Evolutionary conservation across 2,329 filamentous ascomycete genomes (phyloP), one percentile per base, ranked within the genome.

Genomic region (Microcyclosporella mali): DNA sequence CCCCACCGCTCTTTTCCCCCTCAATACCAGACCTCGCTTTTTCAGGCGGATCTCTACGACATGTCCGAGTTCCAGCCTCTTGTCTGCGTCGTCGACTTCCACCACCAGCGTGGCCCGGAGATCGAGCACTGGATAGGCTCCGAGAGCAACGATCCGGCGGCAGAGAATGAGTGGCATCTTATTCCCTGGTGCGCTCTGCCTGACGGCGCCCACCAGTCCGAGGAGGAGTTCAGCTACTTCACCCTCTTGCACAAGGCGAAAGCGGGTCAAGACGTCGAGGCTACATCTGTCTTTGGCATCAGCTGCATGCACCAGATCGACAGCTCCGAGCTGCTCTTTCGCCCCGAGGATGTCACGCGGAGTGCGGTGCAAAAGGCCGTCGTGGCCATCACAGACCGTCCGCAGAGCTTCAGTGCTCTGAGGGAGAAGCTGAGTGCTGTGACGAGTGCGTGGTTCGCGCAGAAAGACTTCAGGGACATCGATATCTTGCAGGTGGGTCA

Each of bases 141-240:
- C 15, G 81, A 89, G 55, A 85, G 81, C 41, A 73, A 70, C 45
- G 88, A 95, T 66, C 88, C 90, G 9, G 85, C 85, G 3, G 72
- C 69, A 34, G 84, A 89, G 46, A 90, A 94, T 68, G 87, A 92
- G 61, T 98, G 92, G 92, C 77, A 82, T 19, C 67, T 95, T 55
- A 73, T 98, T 49, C 89, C 92, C 0, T 98, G 98, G 66, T 95
- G 97, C 87, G 92, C 92, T 18, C 70, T 98, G 59, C 92, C 87
- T 45, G 92, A 98, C 64, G 92, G 92, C 40, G 92, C 92, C 41
- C 92, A 98, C 72, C 82, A 88, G 82, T 82, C 86, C 16, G 84
- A 84, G 45, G 92, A 98, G 69, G 92, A 97, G 69, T 98, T 97
- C 71, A 95, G 89, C 39, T 98, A 98, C 70, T 98, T 98, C 65